Evolutionary conservation across 2,329 filamentous ascomycete genomes (phyloP).

Genomic region (Colletotrichum noveboracense): DNA sequence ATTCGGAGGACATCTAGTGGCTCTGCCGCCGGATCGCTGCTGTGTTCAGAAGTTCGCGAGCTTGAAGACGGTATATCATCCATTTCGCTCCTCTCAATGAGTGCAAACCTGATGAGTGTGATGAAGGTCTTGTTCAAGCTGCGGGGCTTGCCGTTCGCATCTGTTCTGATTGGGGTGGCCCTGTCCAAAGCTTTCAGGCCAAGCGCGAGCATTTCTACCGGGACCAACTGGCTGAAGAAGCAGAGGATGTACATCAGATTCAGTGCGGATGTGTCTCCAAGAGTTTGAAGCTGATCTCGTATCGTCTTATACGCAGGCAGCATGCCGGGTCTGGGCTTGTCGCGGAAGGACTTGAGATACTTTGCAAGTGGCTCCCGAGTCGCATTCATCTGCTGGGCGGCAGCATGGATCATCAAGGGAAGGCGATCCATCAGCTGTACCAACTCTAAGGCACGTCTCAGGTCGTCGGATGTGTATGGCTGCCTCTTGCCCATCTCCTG

Average conservation of each 20-base stretch:
- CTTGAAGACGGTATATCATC: conserved; percentile 44
- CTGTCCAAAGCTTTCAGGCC: conserved; percentile 55
- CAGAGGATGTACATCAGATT: conserved; percentile 70
- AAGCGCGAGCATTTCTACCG: conserved; percentile 68
- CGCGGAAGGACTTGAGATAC: conserved; percentile 63
- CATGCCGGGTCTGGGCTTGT: conserved; percentile 57
- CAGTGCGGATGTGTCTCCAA: conserved; percentile 57
- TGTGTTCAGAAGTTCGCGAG: conserved; percentile 42
- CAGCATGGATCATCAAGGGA: conserved; percentile 71
- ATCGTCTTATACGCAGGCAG: conserved; percentile 54
- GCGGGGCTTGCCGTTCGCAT: conserved; percentile 33
- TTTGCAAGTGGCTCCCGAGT: conserved; percentile 66
- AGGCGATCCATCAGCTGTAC: conserved; percentile 69
- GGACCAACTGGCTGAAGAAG: conserved; percentile 69
- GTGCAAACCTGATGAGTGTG: conserved; percentile 55
- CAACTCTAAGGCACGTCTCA: conserved; percentile 62
- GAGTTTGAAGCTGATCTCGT: conserved; percentile 51
- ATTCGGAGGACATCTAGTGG: conserved; percentile 55
- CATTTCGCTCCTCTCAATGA: conserved; percentile 55
- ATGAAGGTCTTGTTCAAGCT: conserved; percentile 54
- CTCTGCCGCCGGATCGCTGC: conserved; percentile 34
- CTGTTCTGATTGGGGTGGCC: conserved; percentile 48
- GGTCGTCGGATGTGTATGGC: conserved; percentile 59
- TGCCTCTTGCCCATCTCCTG: conserved; percentile 65
- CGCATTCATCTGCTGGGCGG: conserved; percentile 65